Conservation (phyloP, 2,329 filamentous ascomycete genomes). For the Massarina eburnea region DNA sequence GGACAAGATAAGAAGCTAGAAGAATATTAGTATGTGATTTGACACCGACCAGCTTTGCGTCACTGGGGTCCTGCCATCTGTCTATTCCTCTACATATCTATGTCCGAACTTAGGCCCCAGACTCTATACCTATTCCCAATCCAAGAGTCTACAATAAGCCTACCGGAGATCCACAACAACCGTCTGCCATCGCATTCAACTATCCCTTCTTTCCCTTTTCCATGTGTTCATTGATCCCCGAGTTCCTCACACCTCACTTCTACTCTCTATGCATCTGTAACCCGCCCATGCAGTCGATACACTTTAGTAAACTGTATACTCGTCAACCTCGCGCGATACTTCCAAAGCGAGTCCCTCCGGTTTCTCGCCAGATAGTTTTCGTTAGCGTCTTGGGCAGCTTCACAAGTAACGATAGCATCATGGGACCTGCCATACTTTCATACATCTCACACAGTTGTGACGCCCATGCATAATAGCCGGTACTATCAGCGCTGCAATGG, state of each 20-base stretch:
- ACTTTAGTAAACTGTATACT: background rate
- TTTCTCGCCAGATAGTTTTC: background rate
- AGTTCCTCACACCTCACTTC: background rate
- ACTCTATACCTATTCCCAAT: no score
- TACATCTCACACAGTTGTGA: slow-evolving; percentile 2
- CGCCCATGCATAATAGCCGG: slow-evolving; percentile 4
- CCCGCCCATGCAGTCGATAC: background rate
- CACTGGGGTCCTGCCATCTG: no score
- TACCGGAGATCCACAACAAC: no score
- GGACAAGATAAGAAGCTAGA: no score
- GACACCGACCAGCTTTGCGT: no score
- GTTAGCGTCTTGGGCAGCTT: background rate
- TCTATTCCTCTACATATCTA: no score
- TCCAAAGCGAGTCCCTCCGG: background rate
- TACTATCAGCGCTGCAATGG: background rate
- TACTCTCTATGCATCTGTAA: background rate
- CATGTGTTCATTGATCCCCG: no score
- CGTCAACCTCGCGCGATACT: background rate
- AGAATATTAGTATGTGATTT: no score
- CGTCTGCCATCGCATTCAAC: no score
- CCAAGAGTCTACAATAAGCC: no score
- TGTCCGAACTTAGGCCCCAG: no score
- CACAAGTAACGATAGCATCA: background rate
- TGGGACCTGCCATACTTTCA: background rate
- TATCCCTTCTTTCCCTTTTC: no score